These are phyloP conservation scores for Peribolospora kevripleyi DNA, from an alignment of 768 basidiomycete genomes.

Conservation along the genomic window DNA sequence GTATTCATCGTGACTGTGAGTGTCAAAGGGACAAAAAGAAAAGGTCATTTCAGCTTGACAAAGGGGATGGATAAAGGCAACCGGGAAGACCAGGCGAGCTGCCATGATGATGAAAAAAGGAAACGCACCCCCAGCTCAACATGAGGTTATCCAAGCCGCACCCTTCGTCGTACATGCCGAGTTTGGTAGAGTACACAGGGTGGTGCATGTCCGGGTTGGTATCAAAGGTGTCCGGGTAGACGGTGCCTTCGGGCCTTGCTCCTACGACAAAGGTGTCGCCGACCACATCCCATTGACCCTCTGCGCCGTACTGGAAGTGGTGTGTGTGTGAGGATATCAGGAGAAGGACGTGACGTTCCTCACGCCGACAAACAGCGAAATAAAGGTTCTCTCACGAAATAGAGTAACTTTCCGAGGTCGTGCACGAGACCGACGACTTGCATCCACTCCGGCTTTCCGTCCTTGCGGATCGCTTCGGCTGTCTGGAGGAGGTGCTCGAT, in stretches of 20 bases:
- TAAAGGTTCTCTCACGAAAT: slow-evolving; percentile 28
- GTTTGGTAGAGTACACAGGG: slow-evolving; percentile 40
- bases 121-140: slow-evolving; percentile 11
- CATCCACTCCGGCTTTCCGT: slow-evolving; percentile 31
- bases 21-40: background rate
- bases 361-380: slow-evolving; percentile 30
- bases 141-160: slow-evolving; percentile 70
- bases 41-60: background rate
- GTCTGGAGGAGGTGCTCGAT: slow-evolving; percentile 80
- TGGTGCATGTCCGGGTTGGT: slow-evolving; percentile 45
- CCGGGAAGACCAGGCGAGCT: background rate
- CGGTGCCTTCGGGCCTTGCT: slow-evolving; percentile 60
- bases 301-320: slow-evolving; percentile 4
- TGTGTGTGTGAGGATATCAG: background rate
- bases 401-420: slow-evolving; percentile 67
- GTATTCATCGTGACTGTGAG: slow-evolving; percentile 61
- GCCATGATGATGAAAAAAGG: background rate
- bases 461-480: slow-evolving; percentile 63
- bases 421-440: slow-evolving; percentile 59
- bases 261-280: slow-evolving; percentile 67
- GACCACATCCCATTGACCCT: slow-evolving; percentile 85
- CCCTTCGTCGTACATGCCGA: slow-evolving; percentile 49
- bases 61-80: background rate
- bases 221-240: slow-evolving; percentile 55
- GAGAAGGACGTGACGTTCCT: slow-evolving; percentile 5